A percentile compares a stretch with the other conserved stretches of the same genome.
Conservation (phyloP, 225 moss, liverwort and hornwort genomes). For the Polytrichum formosum region DNA sequence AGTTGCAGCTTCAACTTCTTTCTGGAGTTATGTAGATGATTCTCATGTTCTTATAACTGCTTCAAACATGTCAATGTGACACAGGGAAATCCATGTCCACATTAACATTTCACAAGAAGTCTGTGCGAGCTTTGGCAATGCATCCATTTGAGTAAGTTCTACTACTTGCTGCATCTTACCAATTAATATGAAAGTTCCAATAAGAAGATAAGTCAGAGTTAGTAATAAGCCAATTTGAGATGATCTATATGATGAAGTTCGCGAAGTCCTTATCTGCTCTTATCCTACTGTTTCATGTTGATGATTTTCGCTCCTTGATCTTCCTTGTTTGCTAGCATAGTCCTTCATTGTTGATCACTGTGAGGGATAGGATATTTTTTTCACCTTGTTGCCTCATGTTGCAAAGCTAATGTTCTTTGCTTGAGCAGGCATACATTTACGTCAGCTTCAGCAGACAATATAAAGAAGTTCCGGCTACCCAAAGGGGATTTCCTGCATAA, state of each 20-base stretch:
- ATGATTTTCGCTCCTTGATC: too few species aligned
- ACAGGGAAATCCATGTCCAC: conserved; percentile 96
- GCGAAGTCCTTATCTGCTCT: too few species aligned
- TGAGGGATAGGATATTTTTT: too few species aligned
- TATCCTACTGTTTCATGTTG: too few species aligned
- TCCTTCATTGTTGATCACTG: too few species aligned
- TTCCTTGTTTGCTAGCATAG: too few species aligned
- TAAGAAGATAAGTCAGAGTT: too few species aligned
- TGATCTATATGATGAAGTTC: too few species aligned
- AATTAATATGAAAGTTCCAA: too few species aligned
- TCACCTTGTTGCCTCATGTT: not conserved
- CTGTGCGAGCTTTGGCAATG: conserved; percentile 94
- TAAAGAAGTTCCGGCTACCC: conserved; percentile 94
- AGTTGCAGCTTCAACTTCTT: too few species aligned
- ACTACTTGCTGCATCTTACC: conserved; percentile 6
- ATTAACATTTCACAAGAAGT: conserved; percentile 96
- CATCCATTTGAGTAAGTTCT: conserved; percentile 97
- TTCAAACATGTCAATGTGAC: conserved; percentile 3
- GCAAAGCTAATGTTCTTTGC: conserved; percentile 2
- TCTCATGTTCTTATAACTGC: not conserved
- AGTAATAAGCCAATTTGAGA: too few species aligned
- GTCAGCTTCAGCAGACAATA: conserved; percentile 97
- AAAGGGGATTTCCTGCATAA: conserved; percentile 96
- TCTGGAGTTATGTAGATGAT: too few species aligned
- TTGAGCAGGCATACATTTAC: conserved; percentile 87